Evolutionary conservation across 1,139 yeast species (phyloP).

Genomic region (Candida glucosophila): DNA sequence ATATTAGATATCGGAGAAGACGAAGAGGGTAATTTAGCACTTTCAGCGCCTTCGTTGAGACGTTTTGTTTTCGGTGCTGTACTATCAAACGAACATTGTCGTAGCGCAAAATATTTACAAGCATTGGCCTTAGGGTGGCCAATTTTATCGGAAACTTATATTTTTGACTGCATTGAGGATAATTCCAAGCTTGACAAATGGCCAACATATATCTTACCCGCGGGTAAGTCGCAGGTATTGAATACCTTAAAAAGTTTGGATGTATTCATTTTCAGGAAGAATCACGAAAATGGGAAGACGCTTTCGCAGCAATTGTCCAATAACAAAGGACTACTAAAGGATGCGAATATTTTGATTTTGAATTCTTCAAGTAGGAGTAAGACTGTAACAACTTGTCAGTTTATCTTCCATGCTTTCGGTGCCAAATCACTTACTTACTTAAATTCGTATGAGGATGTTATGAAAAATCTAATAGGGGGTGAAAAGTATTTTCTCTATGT

Average conservation of each 20-base stretch:
- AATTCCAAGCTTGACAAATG: conserved; percentile 23
- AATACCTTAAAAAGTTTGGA: conserved; percentile 32
- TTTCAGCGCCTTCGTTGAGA: conserved; percentile 9
- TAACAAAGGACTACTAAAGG: conserved; percentile 25
- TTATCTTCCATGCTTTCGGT: conserved; percentile 42
- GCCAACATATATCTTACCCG: conserved; percentile 56
- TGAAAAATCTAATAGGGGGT: too few relatives aligned
- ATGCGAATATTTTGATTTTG: conserved; percentile 22
- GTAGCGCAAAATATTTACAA: conserved; percentile 77
- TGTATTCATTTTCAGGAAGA: conserved; percentile 26
- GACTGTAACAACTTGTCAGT: conserved; percentile 29
- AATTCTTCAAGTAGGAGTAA: conserved; percentile 13
- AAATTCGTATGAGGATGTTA: too few relatives aligned
- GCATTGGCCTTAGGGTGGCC: conserved; percentile 91
- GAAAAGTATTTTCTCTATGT: conserved; percentile 17
- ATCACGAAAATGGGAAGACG: conserved; percentile 13
- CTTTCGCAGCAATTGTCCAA: conserved; percentile 30
- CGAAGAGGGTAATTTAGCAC: conserved; percentile 9
- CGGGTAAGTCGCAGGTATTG: conserved; percentile 50
- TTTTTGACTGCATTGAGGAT: conserved; percentile 41
- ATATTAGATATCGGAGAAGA: conserved; percentile 13
- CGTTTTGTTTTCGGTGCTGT: conserved; percentile 52
- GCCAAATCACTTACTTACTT: conserved; percentile 20
- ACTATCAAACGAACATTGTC: conserved; percentile 45
- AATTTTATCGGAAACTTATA: conserved; percentile 51